Conservation (phyloP, 768 basidiomycete genomes). For the Xerocomellus intermedius region DNA sequence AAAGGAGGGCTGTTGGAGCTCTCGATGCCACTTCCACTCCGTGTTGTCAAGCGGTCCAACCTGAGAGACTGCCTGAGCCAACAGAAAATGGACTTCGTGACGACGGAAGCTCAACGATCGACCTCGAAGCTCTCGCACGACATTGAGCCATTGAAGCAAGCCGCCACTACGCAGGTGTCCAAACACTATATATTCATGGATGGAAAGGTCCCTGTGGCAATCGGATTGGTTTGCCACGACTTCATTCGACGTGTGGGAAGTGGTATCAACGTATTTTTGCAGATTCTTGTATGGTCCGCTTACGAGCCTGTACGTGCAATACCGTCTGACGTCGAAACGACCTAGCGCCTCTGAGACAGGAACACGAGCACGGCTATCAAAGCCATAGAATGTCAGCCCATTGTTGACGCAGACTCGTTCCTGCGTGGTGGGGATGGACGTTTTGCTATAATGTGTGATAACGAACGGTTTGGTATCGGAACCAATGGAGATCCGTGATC, state of each 20-base stretch:
- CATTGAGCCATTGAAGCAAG: slow-evolving; percentile 49
- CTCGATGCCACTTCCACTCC: slow-evolving; percentile 40
- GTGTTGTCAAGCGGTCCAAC: slow-evolving; percentile 29
- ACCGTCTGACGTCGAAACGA: slow-evolving; percentile 10
- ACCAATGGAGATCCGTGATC: slow-evolving; percentile 20
- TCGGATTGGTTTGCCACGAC: slow-evolving; percentile 41
- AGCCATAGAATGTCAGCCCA: slow-evolving; percentile 32
- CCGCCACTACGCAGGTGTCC: slow-evolving; percentile 43
- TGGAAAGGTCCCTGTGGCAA: slow-evolving; percentile 39
- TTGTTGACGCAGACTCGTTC: slow-evolving; percentile 34
- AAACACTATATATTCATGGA: slow-evolving; percentile 47
- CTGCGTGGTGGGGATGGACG: slow-evolving; percentile 11
- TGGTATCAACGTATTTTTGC: slow-evolving; percentile 35
- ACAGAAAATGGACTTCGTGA: slow-evolving; percentile 39
- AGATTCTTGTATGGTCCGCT: slow-evolving; percentile 34
- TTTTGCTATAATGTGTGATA: slow-evolving; percentile 11
- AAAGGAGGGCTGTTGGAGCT: slow-evolving; percentile 35
- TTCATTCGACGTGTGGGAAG: slow-evolving; percentile 43
- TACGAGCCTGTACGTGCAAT: slow-evolving; percentile 36
- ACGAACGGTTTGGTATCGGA: slow-evolving; percentile 22
- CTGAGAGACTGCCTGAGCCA: slow-evolving; percentile 45
- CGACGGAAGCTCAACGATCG: slow-evolving; percentile 37
- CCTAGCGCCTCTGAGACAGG: slow-evolving; percentile 17
- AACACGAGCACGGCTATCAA: slow-evolving; percentile 20
- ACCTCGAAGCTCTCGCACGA: slow-evolving; percentile 42